phyloP scores from a whole-genome alignment of 495 filamentous ascomycete genomes.

The Penicillium simplicissimum region DNA sequence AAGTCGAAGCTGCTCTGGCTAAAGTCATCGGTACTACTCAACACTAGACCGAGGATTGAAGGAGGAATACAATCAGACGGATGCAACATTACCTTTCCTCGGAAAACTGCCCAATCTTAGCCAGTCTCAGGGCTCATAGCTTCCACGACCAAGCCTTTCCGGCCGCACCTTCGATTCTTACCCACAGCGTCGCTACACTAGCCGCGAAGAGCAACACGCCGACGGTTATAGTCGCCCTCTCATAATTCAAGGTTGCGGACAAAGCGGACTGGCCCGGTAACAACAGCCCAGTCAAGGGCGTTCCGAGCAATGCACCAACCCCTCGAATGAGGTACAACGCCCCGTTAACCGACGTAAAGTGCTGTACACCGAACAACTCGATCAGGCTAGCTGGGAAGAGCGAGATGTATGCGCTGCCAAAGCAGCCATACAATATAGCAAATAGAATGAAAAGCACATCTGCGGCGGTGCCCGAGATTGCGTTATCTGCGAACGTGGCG shows the following conservation, averaged over 20 bases:
- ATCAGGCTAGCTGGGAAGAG: conserved; percentile 47
- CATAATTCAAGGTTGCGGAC: conserved; percentile 25
- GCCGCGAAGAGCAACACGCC: conserved; percentile 36
- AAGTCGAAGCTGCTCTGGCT: too few species aligned
- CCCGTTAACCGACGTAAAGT: conserved; percentile 59
- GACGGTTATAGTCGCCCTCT: conserved; percentile 32
- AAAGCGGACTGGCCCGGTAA: conserved; percentile 31
- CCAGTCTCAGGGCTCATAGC: neutral
- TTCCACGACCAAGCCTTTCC: conserved; percentile 30
- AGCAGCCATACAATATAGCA: conserved; percentile 52
- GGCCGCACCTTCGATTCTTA: conserved; percentile 32
- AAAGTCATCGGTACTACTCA: too few species aligned
- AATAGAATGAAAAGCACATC: conserved; percentile 53
- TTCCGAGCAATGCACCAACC: conserved; percentile 54
- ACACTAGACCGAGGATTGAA: too few species aligned
- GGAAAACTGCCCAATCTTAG: too few species aligned
- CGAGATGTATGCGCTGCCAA: conserved; percentile 47
- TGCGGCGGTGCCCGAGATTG: conserved; percentile 20
- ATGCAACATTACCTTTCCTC: too few species aligned
- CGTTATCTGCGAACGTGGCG: conserved; percentile 27
- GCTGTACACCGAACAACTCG: conserved; percentile 59
- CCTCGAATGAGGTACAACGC: conserved; percentile 59
- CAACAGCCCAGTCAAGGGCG: conserved; percentile 45
- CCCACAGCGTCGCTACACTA: conserved; percentile 39
- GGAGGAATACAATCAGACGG: too few species aligned